These are phyloP conservation scores for Lichenothelia convexa DNA, from an alignment of 495 filamentous ascomycete species.

Conservation along the genomic window DNA sequence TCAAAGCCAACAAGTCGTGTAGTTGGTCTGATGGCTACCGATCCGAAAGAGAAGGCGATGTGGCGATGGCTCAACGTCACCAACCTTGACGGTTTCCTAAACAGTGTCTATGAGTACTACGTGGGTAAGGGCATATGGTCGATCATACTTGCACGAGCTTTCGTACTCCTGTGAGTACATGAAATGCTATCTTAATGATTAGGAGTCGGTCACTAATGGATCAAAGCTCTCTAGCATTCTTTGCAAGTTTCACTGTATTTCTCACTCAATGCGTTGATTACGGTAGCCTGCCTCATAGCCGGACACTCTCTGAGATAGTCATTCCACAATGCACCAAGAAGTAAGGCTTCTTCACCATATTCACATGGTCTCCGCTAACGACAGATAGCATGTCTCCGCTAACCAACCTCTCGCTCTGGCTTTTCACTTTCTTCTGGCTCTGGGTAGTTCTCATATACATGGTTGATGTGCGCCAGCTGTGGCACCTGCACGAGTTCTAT, in stretches of 20 bases:
- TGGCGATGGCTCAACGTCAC: conserved; percentile 92
- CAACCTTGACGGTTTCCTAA: conserved; percentile 79
- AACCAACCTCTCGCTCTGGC: conserved; percentile 63
- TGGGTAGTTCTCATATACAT: conserved; percentile 58
- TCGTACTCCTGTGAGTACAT: conserved; percentile 55
- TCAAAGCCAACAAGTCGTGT: no score
- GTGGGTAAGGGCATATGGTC: conserved; percentile 75
- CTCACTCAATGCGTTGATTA: conserved; percentile 81
- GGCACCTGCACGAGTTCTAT: conserved; percentile 78
- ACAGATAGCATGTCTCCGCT: conserved; percentile 46
- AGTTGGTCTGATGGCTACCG: conserved; percentile 30
- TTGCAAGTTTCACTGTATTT: conserved; percentile 70
- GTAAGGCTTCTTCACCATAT: conserved; percentile 3
- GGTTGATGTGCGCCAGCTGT: conserved; percentile 54
- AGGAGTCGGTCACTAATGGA: conserved; percentile 15
- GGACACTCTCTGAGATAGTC: conserved; percentile 55
- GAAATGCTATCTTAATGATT: background rate
- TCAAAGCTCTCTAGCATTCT: conserved; percentile 57
- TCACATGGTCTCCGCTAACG: background rate
- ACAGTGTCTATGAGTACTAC: conserved; percentile 84
- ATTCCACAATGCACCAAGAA: conserved; percentile 69
- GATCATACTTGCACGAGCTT: conserved; percentile 48
- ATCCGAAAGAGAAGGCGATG: conserved; percentile 69
- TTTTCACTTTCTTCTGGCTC: conserved; percentile 77
- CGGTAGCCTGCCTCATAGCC: conserved; percentile 49